phyloP scores from a whole-genome alignment of 2,329 filamentous ascomycete species.

The Pezicula radicicola region DNA sequence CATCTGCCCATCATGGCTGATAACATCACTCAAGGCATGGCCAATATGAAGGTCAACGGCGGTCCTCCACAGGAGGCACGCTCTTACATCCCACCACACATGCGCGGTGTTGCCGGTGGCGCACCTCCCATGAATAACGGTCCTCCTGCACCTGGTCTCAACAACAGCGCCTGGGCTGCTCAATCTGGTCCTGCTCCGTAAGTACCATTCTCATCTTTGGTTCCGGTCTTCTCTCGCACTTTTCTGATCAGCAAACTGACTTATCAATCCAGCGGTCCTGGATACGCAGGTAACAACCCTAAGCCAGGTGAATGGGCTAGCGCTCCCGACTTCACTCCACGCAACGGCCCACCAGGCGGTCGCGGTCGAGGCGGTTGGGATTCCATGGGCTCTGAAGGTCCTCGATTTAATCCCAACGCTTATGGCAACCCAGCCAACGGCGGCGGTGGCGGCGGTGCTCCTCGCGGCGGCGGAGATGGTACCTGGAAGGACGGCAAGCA shows the following conservation, averaged over 20 bases:
- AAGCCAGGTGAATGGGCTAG: conserved; percentile 28
- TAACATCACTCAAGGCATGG: conserved; percentile 70
- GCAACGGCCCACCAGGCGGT: conserved; percentile 21
- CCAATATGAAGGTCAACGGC: conserved; percentile 61
- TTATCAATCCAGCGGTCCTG: conserved; percentile 40
- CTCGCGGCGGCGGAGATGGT: conserved; percentile 87
- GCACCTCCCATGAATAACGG: conserved; percentile 15
- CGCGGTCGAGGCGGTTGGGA: conserved; percentile 36
- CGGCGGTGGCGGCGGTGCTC: conserved; percentile 44
- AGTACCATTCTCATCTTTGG: conserved; percentile 27
- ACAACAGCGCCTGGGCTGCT: conserved; percentile 58
- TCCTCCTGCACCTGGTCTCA: conserved; percentile 38
- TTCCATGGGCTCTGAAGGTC: conserved; percentile 13
- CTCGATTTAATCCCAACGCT: conserved; percentile 51
- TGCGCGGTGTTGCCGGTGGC: conserved; percentile 57
- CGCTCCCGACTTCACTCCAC: conserved; percentile 33
- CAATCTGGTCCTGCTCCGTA: conserved; percentile 39
- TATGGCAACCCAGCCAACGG: conserved; percentile 41
- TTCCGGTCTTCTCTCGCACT: neutral
- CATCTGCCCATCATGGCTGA: conserved; percentile 65
- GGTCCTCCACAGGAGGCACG: conserved; percentile 43
- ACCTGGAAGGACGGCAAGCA: conserved; percentile 98
- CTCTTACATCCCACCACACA: conserved; percentile 84
- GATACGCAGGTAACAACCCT: conserved; percentile 35
- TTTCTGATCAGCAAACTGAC: conserved; percentile 22